Conservation (phyloP, 2,329 filamentous ascomycete species). For the Neoascochyta sp. region DNA sequence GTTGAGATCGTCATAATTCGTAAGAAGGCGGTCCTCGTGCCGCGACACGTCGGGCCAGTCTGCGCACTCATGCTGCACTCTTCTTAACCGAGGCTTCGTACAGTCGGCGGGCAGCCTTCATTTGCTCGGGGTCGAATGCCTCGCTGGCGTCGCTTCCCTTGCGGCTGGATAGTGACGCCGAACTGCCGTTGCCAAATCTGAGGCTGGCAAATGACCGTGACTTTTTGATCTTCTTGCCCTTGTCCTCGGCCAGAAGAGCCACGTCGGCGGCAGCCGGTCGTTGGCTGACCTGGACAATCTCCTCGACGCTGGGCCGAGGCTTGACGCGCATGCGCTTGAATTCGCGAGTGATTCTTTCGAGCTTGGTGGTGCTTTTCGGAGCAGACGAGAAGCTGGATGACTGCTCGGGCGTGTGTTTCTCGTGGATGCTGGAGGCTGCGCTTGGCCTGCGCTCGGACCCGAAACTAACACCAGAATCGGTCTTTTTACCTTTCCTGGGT, state of each 20-base stretch:
- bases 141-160: conserved; percentile 31
- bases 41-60: conserved; percentile 1
- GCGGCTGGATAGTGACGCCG: conserved; percentile 29
- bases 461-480: conserved; percentile 63
- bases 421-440: conserved; percentile 22
- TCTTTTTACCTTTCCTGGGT: conserved; percentile 51
- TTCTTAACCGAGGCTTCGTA: conserved; percentile 31
- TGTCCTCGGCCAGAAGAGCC: conserved; percentile 17
- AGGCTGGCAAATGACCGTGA: conserved; percentile 34
- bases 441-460: conserved; percentile 37
- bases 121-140: conserved; percentile 35
- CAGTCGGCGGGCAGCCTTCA: conserved; percentile 35
- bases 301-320: conserved; percentile 50
- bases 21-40: conserved; percentile 7
- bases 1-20: conserved; percentile 15
- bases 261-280: conserved; percentile 15
- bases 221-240: conserved; percentile 38
- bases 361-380: conserved; percentile 44
- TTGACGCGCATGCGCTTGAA: conserved; percentile 56
- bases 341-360: conserved; percentile 59
- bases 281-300: conserved; percentile 40
- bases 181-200: conserved; percentile 28
- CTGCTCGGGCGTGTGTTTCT: conserved; percentile 21
- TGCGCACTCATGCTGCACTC: conserved; percentile 10
- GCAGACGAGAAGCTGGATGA: conserved; percentile 15